Evolutionary conservation across 2,329 filamentous ascomycete genomes (phyloP).

Genomic region (Tolypocladium inflatum): DNA sequence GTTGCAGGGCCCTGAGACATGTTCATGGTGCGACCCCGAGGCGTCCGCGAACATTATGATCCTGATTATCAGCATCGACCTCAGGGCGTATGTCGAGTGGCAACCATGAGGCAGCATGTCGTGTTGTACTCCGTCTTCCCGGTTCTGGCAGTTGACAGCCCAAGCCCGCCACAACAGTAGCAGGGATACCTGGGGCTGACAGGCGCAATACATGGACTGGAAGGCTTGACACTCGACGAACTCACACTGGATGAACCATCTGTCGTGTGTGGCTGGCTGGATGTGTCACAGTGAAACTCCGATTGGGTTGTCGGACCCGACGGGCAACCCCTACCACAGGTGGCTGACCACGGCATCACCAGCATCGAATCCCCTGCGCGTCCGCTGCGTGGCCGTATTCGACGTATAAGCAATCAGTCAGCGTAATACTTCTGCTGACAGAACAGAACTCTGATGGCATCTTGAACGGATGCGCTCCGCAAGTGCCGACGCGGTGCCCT

Average conservation of each 20-base stretch:
- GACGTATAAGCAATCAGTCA: not conserved
- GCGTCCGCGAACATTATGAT: not conserved
- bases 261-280: not conserved
- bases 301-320: not conserved
- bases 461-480: not conserved
- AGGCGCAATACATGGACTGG: not conserved
- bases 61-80: not conserved
- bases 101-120: not conserved
- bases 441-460: no score
- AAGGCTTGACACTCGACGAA: not conserved
- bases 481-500: not conserved
- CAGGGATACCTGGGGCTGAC: not conserved
- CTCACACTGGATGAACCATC: not conserved
- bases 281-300: not conserved
- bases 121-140: not conserved
- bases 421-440: no score
- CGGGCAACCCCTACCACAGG: not conserved
- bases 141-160: not conserved
- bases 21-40: not conserved
- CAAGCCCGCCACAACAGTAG: not conserved
- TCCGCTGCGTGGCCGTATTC: not conserved
- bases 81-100: not conserved
- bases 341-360: not conserved
- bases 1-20: not conserved
- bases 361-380: not conserved